phyloP scores from a whole-genome alignment of 441 rosid species.

The Raphanus hybrid region DNA sequence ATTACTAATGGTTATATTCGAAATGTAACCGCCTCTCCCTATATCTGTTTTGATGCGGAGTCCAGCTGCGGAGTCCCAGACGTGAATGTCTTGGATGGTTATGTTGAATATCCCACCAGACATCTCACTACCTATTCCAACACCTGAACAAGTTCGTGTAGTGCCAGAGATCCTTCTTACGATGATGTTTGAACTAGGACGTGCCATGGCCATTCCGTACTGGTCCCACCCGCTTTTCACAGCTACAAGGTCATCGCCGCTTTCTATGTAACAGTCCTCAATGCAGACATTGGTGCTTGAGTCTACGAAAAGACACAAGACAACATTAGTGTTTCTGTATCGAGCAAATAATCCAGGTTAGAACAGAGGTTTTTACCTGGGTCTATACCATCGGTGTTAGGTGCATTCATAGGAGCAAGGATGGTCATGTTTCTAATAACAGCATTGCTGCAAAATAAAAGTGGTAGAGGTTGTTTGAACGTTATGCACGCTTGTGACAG shows the following conservation, averaged over 20 bases:
- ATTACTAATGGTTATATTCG: constrained; percentile 64
- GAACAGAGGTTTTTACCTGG: constrained; percentile 60
- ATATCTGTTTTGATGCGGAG: constrained; percentile 84
- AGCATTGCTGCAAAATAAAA: constrained; percentile 65
- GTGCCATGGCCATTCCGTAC: constrained; percentile 81
- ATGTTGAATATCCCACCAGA: constrained; percentile 87
- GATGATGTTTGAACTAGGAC: constrained; percentile 79
- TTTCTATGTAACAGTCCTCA: constrained; percentile 90
- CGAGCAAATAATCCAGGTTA: not conserved
- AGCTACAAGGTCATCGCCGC: constrained; percentile 96
- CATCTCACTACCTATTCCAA: constrained; percentile 98
- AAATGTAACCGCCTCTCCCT: constrained; percentile 90
- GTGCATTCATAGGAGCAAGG: constrained; percentile 90
- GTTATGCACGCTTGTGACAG: constrained; percentile 15
- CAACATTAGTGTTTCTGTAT: not conserved
- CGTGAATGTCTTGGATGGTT: constrained; percentile 67
- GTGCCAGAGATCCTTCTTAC: constrained; percentile 85
- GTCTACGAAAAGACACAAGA: constrained; percentile 51
- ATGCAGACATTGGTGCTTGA: constrained; percentile 86
- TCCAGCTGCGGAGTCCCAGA: constrained; percentile 94
- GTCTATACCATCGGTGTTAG: constrained; percentile 96
- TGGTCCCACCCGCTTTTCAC: constrained; percentile 99
- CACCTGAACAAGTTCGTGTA: constrained; percentile 90
- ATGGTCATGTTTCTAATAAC: constrained; percentile 84
- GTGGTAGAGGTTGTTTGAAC: not conserved